phyloP scores from a whole-genome alignment of 2,329 filamentous ascomycete species.

The Fusarium agapanthi region DNA sequence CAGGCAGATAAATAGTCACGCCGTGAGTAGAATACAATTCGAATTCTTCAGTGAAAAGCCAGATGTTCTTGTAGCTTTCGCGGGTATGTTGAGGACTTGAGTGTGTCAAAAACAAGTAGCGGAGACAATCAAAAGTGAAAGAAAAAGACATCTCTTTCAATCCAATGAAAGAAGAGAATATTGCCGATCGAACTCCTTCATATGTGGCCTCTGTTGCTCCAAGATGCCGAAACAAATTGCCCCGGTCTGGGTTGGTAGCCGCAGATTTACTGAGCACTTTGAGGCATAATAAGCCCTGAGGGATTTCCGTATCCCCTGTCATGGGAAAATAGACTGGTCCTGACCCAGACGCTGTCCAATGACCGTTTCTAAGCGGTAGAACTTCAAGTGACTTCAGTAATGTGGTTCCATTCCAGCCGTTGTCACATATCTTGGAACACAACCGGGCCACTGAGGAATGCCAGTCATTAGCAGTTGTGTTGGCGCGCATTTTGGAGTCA shows the following conservation, averaged over 20 bases:
- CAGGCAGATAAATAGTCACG: slow-evolving; percentile 18
- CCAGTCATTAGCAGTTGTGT: slow-evolving; percentile 8
- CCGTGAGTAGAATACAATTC: too few species aligned
- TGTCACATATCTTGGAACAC: neutral
- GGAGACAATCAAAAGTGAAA: neutral
- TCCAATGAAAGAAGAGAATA: neutral
- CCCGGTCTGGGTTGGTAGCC: neutral
- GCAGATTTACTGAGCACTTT: neutral
- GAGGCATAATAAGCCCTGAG: neutral
- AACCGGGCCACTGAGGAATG: neutral
- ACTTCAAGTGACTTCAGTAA: neutral
- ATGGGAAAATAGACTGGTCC: slow-evolving; percentile 6
- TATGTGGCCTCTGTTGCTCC: slow-evolving; percentile 1
- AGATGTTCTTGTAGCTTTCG: fast-evolving
- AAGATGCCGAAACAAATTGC: neutral
- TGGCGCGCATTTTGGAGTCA: slow-evolving; percentile 2
- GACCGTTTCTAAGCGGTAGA: slow-evolving; percentile 1
- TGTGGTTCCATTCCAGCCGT: fast-evolving
- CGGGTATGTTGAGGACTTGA: fast-evolving
- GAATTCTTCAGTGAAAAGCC: too few species aligned
- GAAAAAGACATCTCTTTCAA: fast-evolving
- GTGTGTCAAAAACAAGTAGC: slow-evolving; percentile 22
- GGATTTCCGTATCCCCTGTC: neutral
- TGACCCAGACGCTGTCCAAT: neutral
- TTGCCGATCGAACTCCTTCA: neutral